Percentiles rank a stretch among this genome's conserved stretches.
These are phyloP conservation scores for Microcera coccophila DNA, from an alignment of 2,329 filamentous ascomycete species.

Conservation along the genomic window DNA sequence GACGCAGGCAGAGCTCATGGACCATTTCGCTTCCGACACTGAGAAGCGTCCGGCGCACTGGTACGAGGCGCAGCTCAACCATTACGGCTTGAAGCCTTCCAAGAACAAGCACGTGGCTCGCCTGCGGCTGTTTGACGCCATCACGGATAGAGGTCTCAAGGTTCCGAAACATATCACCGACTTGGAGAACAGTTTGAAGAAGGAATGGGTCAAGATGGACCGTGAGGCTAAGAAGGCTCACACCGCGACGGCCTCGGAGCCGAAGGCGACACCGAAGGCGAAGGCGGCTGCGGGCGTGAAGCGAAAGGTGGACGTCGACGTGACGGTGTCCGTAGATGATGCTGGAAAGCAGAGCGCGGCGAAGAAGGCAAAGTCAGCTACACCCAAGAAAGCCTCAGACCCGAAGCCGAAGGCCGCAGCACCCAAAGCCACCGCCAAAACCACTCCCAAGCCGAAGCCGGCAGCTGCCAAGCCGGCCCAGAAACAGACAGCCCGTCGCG, in stretches of 20 bases:
- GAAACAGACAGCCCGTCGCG: conserved; percentile 17
- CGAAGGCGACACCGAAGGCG: conserved; percentile 1
- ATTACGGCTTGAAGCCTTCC: conserved; percentile 56
- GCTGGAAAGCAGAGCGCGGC: not conserved
- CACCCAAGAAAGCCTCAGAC: not conserved
- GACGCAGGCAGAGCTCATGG: conserved; percentile 40
- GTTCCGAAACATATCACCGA: conserved; percentile 47
- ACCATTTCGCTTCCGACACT: conserved; percentile 40
- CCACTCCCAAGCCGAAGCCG: conserved; percentile 1
- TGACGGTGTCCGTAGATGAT: not conserved
- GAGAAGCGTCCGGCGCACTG: conserved; percentile 52
- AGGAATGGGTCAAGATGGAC: conserved; percentile 51
- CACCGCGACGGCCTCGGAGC: not conserved
- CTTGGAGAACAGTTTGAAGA: conserved; percentile 54
- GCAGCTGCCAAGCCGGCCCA: not conserved
- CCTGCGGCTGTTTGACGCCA: conserved; percentile 54
- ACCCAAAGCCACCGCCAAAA: not conserved
- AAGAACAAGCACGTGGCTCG: conserved; percentile 57
- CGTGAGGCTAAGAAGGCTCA: conserved; percentile 43
- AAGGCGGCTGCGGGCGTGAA: conserved; percentile 21
- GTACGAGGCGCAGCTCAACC: conserved; percentile 60
- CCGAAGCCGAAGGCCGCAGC: not conserved
- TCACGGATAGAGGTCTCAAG: conserved; percentile 44
- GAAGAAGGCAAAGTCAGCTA: conserved; percentile 17
- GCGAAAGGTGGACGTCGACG: conserved; percentile 21